Base-by-base conservation (phyloP, 2,329 filamentous ascomycete genomes). In the Fusarium sp. region DNA sequence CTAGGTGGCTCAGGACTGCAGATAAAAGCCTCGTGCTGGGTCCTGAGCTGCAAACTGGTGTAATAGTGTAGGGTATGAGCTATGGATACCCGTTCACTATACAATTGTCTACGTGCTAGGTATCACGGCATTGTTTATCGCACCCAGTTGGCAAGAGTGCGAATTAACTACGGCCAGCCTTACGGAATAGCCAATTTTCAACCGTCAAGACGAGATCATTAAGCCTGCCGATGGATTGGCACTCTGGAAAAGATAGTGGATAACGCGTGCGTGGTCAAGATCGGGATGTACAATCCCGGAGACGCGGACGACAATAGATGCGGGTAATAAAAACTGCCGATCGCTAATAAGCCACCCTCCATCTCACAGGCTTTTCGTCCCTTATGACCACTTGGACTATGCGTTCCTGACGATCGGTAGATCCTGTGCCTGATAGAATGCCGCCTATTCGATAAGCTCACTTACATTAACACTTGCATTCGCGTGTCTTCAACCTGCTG, bases 141-240 rank as follows among this genome's bases (percentile, higher is more conserved):
- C 12, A 6, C 2, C 17, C 3, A 22, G 17, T 24, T 24, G 9
- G 6, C 8, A n/a, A 42, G 7, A 10, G 3, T 42, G 5, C 4
- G 8, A 9, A 15, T 42, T 39, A 13, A 39, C 13, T 22, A n/a
- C 0, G 1, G 22, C 20, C 3, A 13, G 39, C 0, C 13, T 9
- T 14, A 15, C 7, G 6, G 8, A n/a, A n/a, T 6, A 6, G 1
- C 39, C 14, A n/a, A 0, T 8, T 22, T n/a, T 14, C 0, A 14
- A 41, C 8, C 2, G 44, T 22, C 5, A 9, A 7, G 44, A 22
- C 26, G 2, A 47, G 5, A 47, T 47, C 0, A 26, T 28, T 8
- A 8, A 7, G 7, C 15, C 30, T 32, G 30, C 12, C 30, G 30
- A 32, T 32, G 30, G 4, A 32, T 28, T 28, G 26, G 26, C 26